These are phyloP conservation scores for Penicillium polonicum DNA, from an alignment of 2,329 filamentous ascomycete genomes.

Conservation along the genomic window DNA sequence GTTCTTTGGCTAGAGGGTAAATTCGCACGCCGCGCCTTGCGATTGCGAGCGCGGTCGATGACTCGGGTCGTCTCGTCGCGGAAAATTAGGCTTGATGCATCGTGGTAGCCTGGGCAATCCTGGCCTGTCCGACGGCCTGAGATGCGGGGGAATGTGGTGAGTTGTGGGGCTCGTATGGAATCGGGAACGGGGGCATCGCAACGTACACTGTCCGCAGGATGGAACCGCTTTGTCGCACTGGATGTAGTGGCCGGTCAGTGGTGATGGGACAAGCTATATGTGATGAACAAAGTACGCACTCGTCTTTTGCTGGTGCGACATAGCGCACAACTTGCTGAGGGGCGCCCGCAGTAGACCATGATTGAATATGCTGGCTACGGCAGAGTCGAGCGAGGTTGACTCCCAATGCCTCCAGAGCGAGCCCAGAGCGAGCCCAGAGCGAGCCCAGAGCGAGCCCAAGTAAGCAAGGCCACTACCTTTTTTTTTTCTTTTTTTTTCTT, in stretches of 20 bases:
- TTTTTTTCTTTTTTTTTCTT: fast-evolving
- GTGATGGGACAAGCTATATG: not conserved
- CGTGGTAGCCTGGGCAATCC: not conserved
- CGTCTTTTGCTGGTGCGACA: not conserved
- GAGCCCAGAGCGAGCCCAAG: not conserved
- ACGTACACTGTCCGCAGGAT: not conserved
- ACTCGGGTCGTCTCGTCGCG: not conserved
- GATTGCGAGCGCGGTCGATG: not conserved
- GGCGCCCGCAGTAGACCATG: not conserved
- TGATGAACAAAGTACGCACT: not conserved
- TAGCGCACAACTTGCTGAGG: not conserved
- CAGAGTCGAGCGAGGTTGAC: not conserved
- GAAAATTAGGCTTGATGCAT: not conserved
- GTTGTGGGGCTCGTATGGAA: not conserved
- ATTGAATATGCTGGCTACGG: not conserved
- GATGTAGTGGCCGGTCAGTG: not conserved
- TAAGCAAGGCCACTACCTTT: too few relatives aligned
- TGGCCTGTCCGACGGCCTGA: not conserved
- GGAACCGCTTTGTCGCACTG: not conserved
- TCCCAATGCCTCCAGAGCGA: too few relatives aligned
- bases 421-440: not conserved
- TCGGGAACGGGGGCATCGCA: not conserved
- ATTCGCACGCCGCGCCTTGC: not conserved
- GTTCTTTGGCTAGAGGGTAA: not conserved
- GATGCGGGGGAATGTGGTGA: not conserved